Conservation (phyloP, 208 protist genomes). For the Porcisia hertigi region DNA sequence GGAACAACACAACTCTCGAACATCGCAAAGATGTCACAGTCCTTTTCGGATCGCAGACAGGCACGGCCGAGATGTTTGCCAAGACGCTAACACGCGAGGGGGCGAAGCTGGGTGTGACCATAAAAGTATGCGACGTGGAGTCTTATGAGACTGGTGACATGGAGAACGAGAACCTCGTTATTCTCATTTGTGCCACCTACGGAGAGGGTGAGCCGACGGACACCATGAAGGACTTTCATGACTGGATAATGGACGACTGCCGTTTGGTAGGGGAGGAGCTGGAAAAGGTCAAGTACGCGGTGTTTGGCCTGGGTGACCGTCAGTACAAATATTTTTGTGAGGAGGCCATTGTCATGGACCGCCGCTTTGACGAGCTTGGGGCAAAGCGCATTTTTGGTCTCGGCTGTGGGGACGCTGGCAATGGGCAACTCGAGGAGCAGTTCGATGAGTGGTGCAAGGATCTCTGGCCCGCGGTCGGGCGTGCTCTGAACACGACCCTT, state of each 20-base stretch:
- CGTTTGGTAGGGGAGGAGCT: constrained; percentile 66
- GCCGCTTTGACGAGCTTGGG: constrained; percentile 86
- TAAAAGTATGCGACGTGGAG: constrained; percentile 63
- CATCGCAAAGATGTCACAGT: constrained; percentile 63
- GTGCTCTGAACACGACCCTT: constrained; percentile 72
- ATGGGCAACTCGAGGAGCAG: constrained; percentile 84
- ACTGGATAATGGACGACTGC: constrained; percentile 80
- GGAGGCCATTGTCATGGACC: constrained; percentile 85
- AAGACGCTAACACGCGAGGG: constrained; percentile 81
- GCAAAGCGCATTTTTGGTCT: constrained; percentile 82
- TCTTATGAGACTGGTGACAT: constrained; percentile 64
- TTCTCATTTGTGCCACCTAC: constrained; percentile 89
- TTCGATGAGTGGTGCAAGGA: constrained; percentile 86
- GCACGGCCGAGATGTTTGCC: constrained; percentile 90
- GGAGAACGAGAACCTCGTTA: constrained; percentile 66
- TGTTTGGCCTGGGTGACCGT: constrained; percentile 90
- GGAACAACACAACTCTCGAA: background rate
- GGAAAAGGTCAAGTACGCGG: constrained; percentile 74
- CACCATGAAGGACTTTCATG: constrained; percentile 87
- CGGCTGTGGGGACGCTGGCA: constrained; percentile 74
- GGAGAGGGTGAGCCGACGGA: constrained; percentile 93
- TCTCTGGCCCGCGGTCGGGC: constrained; percentile 82
- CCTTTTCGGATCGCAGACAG: constrained; percentile 89
- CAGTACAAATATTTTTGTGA: constrained; percentile 92
- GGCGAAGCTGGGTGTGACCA: constrained; percentile 63